Evolutionary conservation across 2,329 filamentous ascomycete species (phyloP).

Genomic region (Aureobasidium lini): DNA sequence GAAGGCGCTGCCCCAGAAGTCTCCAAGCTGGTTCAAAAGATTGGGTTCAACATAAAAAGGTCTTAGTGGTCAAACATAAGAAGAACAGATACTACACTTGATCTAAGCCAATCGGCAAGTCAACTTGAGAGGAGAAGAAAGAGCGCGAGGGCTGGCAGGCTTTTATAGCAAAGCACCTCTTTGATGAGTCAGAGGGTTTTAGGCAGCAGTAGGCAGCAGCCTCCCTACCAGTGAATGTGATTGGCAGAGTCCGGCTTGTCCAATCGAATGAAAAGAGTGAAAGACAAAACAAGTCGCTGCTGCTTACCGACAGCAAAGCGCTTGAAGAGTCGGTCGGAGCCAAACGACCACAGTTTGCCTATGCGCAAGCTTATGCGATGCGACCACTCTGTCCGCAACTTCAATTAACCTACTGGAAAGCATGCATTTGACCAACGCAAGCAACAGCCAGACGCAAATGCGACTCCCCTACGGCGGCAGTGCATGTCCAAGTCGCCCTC

Average conservation of each 20-base stretch:
- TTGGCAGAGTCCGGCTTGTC: background rate
- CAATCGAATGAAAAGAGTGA: background rate
- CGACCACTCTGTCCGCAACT: background rate
- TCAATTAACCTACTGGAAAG: background rate
- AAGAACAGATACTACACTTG: constrained; percentile 9
- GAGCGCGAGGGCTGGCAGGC: background rate
- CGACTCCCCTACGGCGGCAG: background rate
- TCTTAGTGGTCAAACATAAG: constrained; percentile 8
- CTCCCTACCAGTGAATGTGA: background rate
- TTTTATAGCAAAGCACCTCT: background rate
- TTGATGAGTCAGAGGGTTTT: background rate
- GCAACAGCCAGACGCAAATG: background rate
- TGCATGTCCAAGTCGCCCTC: background rate
- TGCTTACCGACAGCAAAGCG: background rate
- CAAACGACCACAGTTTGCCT: background rate
- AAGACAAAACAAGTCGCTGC: background rate
- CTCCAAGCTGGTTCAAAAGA: constrained; percentile 2
- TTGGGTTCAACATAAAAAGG: background rate
- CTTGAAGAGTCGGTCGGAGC: background rate
- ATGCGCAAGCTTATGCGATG: background rate
- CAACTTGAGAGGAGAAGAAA: background rate
- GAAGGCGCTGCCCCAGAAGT: background rate
- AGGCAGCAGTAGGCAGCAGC: background rate
- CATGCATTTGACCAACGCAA: background rate
- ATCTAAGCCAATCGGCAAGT: background rate